phyloP scores from a whole-genome alignment of 2,329 filamentous ascomycete species.

The Scolecobasidium constrictum region DNA sequence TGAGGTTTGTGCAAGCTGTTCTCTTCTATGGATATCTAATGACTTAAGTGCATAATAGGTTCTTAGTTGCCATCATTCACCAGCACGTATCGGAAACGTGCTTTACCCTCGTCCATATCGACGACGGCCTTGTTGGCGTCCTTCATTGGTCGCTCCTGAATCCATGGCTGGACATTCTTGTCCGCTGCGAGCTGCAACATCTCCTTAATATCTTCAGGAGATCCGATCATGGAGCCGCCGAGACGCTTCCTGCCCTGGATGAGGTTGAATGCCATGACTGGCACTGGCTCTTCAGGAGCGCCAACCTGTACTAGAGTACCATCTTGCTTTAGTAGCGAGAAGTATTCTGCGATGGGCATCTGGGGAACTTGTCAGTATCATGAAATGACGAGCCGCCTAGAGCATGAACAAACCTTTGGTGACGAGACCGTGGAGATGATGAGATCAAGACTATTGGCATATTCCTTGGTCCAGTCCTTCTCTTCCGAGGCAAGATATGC shows the following conservation, averaged over 20 bases:
- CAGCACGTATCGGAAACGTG: constrained; percentile 30
- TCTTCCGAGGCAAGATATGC: constrained; percentile 42
- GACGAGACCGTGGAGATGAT: constrained; percentile 43
- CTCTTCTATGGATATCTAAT: too few species aligned
- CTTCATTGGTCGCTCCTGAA: constrained; percentile 50
- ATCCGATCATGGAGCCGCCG: constrained; percentile 37
- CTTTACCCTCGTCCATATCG: constrained; percentile 48
- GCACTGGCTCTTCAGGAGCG: constrained; percentile 42
- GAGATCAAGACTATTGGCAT: constrained; percentile 38
- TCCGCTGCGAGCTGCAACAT: constrained; percentile 52
- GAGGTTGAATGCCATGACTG: constrained; percentile 41
- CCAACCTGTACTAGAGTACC: constrained; percentile 54
- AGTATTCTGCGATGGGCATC: constrained; percentile 49
- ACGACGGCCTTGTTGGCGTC: constrained; percentile 47
- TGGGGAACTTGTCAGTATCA: too few species aligned
- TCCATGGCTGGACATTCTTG: constrained; percentile 48
- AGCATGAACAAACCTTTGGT: too few species aligned
- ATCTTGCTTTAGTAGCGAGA: constrained; percentile 43
- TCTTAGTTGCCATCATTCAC: constrained; percentile 23
- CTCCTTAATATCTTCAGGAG: constrained; percentile 46
- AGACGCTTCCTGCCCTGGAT: constrained; percentile 41
- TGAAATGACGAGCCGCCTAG: too few species aligned
- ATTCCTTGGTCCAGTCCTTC: constrained; percentile 44
- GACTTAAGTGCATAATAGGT: too few species aligned
- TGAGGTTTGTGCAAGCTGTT: too few species aligned